Percentiles rank a stretch among this genome's conserved stretches.
Evolutionary conservation across 2,329 filamentous ascomycete species (phyloP).

Genomic region (Xylariaceae sp.): DNA sequence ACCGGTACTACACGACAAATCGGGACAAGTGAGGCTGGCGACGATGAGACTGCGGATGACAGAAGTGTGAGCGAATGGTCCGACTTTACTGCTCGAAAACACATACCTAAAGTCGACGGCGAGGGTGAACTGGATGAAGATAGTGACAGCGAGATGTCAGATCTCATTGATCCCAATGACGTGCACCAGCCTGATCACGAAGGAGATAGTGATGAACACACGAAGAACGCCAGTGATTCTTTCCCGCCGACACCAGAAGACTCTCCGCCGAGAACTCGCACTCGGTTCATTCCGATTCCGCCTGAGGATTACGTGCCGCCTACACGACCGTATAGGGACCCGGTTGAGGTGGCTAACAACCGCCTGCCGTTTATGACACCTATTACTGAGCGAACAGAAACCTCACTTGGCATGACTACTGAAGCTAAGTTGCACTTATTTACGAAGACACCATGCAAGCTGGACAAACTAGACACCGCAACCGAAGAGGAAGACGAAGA

Average conservation of each 20-base stretch:
- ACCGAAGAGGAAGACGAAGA: conserved; percentile 43
- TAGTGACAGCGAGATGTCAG: conserved; percentile 42
- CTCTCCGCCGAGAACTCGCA: conserved; percentile 62
- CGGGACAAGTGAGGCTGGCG: conserved; percentile 48
- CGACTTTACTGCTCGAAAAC: conserved; percentile 78
- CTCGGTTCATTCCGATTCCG: conserved; percentile 77
- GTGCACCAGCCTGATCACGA: conserved; percentile 36
- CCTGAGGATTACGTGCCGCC: conserved; percentile 88
- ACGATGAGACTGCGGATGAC: conserved; percentile 58
- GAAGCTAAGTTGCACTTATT: conserved; percentile 64
- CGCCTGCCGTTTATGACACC: conserved; percentile 98
- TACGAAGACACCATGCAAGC: conserved; percentile 80
- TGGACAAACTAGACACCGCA: conserved; percentile 38
- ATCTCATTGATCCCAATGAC: conserved; percentile 31
- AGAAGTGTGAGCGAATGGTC: conserved; percentile 85
- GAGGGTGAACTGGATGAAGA: conserved; percentile 44
- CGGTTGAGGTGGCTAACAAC: conserved; percentile 82
- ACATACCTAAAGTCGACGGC: conserved; percentile 61
- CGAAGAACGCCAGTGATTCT: conserved; percentile 7
- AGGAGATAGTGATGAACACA: conserved; percentile 47
- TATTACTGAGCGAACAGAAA: conserved; percentile 94
- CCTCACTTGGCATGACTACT: conserved; percentile 74
- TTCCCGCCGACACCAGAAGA: conserved; percentile 36
- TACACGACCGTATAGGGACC: conserved; percentile 80
- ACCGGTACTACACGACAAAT: conserved; percentile 78